Percentiles rank a stretch among this genome's conserved stretches.
Evolutionary conservation across 2,329 filamentous ascomycete species (phyloP).

Genomic region (Microcyclospora tardicrescens): DNA sequence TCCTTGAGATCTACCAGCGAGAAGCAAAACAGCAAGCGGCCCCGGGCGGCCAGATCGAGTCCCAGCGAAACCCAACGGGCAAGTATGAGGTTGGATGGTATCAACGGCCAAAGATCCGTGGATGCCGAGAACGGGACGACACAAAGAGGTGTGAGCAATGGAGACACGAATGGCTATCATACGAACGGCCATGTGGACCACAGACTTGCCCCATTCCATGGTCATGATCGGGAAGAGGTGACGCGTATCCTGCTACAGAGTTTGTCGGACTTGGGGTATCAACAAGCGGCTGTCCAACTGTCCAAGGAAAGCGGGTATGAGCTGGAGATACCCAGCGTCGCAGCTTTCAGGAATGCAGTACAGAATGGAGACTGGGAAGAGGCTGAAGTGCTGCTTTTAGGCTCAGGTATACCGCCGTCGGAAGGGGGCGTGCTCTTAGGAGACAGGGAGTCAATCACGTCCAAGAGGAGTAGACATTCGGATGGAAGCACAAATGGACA

Average conservation of each 20-base stretch:
- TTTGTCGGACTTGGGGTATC: slow-evolving; percentile 76
- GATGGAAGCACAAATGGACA: slow-evolving; percentile 18
- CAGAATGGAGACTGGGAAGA: slow-evolving; percentile 68
- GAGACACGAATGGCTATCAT: slow-evolving; percentile 32
- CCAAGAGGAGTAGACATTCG: slow-evolving; percentile 10
- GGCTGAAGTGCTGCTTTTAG: slow-evolving; percentile 70
- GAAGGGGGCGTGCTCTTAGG: slow-evolving; percentile 30
- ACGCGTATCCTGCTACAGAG: slow-evolving; percentile 87
- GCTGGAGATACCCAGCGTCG: slow-evolving; percentile 73
- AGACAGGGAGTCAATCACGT: slow-evolving; percentile 11
- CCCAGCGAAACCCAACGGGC: slow-evolving; percentile 28
- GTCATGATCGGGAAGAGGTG: slow-evolving; percentile 84
- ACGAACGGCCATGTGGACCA: slow-evolving; percentile 25
- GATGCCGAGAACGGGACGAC: slow-evolving; percentile 19
- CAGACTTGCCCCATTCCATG: slow-evolving; percentile 46
- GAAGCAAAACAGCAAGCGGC: slow-evolving; percentile 23
- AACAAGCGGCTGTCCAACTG: slow-evolving; percentile 59
- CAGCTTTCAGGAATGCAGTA: slow-evolving; percentile 72
- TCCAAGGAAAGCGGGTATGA: slow-evolving; percentile 74
- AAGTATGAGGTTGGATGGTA: slow-evolving; percentile 27
- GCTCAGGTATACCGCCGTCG: slow-evolving; percentile 23
- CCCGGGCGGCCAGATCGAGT: slow-evolving; percentile 20
- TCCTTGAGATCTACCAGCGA: slow-evolving; percentile 12
- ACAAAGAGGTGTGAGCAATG: slow-evolving; percentile 23
- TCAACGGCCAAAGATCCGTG: slow-evolving; percentile 26